These are phyloP conservation scores for Nannizziopsis arthrosporioides DNA, from an alignment of 2,329 filamentous ascomycete genomes.

Conservation along the genomic window DNA sequence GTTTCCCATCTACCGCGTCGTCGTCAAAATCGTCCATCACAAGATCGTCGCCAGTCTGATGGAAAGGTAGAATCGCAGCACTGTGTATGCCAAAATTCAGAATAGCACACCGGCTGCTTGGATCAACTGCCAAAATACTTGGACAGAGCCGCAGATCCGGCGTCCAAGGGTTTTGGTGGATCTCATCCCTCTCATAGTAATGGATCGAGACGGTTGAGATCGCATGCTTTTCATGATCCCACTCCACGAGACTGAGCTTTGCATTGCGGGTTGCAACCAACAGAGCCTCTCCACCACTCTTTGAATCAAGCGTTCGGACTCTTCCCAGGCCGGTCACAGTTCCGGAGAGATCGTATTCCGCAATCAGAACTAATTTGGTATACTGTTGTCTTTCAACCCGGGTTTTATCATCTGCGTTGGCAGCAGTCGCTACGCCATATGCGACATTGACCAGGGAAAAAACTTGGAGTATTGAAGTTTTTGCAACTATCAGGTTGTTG, in stretches of 20 bases:
- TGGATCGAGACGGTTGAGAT: slow-evolving; percentile 89
- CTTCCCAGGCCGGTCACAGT: slow-evolving; percentile 72
- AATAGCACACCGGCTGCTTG: slow-evolving; percentile 82
- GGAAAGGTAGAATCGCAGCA: slow-evolving; percentile 86
- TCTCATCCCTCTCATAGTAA: slow-evolving; percentile 92
- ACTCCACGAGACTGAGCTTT: slow-evolving; percentile 84
- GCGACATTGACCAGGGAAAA: slow-evolving; percentile 59
- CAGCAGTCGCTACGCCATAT: slow-evolving; percentile 33
- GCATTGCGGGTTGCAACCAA: slow-evolving; percentile 80
- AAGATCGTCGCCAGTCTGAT: slow-evolving; percentile 72
- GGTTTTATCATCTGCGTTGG: slow-evolving; percentile 40
- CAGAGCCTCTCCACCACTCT: slow-evolving; percentile 71
- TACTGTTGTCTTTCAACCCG: slow-evolving; percentile 53
- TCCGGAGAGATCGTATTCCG: slow-evolving; percentile 72
- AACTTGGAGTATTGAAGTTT: slow-evolving; percentile 84
- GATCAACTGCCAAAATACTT: slow-evolving; percentile 78
- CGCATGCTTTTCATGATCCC: slow-evolving; percentile 69
- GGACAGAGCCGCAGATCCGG: slow-evolving; percentile 61
- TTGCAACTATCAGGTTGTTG: slow-evolving; percentile 80
- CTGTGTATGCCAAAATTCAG: slow-evolving; percentile 84
- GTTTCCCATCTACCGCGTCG: slow-evolving; percentile 59
- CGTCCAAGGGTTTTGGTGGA: slow-evolving; percentile 71
- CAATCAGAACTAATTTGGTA: slow-evolving; percentile 70
- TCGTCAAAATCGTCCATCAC: slow-evolving; percentile 87
- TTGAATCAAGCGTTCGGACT: slow-evolving; percentile 59